Percentiles rank a stretch among this genome's conserved stretches.
Evolutionary conservation across 306 rosid genomes (phyloP).

Genomic region (Neltuma alba): DNA sequence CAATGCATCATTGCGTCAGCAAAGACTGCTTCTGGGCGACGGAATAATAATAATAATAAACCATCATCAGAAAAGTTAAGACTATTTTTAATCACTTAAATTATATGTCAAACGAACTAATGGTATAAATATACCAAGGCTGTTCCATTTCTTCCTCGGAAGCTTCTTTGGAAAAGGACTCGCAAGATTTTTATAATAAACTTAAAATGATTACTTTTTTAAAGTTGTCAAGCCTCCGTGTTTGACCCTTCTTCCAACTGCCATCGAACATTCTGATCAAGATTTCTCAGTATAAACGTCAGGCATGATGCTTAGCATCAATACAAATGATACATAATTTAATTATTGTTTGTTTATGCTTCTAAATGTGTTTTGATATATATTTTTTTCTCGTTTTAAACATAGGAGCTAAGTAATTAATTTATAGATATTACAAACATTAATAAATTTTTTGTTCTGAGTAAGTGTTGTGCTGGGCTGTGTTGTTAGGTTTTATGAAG

Average conservation of each 20-base stretch:
- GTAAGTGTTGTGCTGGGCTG: no score
- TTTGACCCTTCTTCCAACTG: not conserved
- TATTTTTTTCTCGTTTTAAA: no score
- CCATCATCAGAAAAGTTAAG: not conserved
- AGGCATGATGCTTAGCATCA: constrained; percentile 6
- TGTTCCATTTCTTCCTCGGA: not conserved
- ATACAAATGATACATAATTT: not conserved
- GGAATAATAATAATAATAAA: not conserved
- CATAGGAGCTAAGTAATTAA: no score
- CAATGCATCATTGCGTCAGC: not conserved
- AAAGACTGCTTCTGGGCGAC: not conserved
- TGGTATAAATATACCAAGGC: not conserved
- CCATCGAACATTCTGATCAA: not conserved
- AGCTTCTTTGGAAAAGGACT: not conserved
- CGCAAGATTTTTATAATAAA: not conserved
- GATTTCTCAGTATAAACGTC: not conserved
- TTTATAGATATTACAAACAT: no score
- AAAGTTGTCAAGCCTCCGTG: not conserved
- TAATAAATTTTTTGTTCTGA: no score
- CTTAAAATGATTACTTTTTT: not conserved
- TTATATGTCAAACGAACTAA: not conserved
- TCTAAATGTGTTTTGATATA: no score
- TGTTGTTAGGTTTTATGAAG: no score
- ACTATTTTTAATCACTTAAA: not conserved
- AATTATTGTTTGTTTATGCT: not conserved